Percentiles rank a stretch among this genome's conserved stretches.
Evolutionary conservation across 192 early-diverging fungal species (phyloP).

Genomic region (Coemansia sp.): DNA sequence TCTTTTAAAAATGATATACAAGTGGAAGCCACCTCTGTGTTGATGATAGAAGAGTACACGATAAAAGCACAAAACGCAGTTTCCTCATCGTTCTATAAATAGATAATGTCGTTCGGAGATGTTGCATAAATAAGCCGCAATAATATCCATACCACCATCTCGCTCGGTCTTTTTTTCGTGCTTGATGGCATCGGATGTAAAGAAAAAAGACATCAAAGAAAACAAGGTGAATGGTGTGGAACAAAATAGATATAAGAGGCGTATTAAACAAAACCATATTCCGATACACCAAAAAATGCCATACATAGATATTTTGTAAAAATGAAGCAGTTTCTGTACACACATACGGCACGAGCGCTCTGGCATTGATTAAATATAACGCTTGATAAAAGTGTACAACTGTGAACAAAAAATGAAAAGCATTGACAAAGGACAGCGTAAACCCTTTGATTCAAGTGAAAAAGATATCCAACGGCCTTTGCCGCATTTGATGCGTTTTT

Average conservation of each 20-base stretch:
- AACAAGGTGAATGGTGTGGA: too few relatives aligned
- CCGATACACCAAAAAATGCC: not conserved
- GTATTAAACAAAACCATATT: not conserved
- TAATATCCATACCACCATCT: conserved; percentile 3
- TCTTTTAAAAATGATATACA: not conserved
- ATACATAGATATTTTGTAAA: not conserved
- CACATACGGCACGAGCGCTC: not conserved
- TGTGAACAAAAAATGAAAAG: not conserved
- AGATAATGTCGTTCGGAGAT: not conserved
- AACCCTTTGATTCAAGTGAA: not conserved
- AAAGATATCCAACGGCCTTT: not conserved
- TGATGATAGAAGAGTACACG: not conserved
- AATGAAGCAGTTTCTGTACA: not conserved
- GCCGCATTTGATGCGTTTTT: not conserved
- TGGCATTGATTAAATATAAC: not conserved
- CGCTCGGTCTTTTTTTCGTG: not conserved
- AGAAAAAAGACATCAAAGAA: too few relatives aligned
- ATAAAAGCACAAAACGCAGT: not conserved
- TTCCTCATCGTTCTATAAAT: not conserved
- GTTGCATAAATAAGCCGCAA: conserved; percentile 14
- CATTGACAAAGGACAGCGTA: not conserved
- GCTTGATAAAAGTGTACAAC: not conserved
- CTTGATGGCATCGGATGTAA: not conserved
- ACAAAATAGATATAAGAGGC: not conserved
- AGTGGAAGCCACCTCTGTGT: not conserved